Base-by-base conservation (phyloP, 108 stramenopile species). In the Cyclotella atomus region DNA sequence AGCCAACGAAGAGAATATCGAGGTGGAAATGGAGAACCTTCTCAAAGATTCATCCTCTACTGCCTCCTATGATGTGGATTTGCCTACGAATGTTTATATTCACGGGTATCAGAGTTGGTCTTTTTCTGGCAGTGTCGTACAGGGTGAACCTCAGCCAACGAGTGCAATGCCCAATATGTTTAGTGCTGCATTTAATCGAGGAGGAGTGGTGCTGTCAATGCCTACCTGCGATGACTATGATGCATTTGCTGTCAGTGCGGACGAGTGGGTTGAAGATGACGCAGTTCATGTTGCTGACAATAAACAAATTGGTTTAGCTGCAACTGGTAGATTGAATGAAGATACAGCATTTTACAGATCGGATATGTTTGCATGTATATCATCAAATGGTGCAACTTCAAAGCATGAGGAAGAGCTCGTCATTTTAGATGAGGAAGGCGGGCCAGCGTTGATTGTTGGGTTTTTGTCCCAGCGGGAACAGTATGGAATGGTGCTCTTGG, bases 101-200 rank as follows among this genome's bases (percentile, higher is more conserved):
- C 81, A 95, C 65, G 94, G 94, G 25, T 95, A 89, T 77, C 94
- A 95, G 68, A 84, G 83, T 60, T 95, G 94, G 94, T 89, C 88
- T 1, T 95, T 88, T 79, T 68, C 90, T 28, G 94, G 94, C 50
- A 82, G 84, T 44, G 77, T 95, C 21, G 77, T 75, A 32, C 83
- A 84, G 67, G 94, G 94, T 52, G 76, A 89, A 15, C 44, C 65
- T 10, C 94, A 95, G 65, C 94, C 94, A 0, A 77, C 59, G 57
- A 71, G 84, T 59, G 94, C 94, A 49, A 84, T 95, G 88, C 90
- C 90, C 0, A 67, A 86, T 54, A 33, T 90, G n/a, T 86, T 88
- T 43, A 86, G 85, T 47, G 66, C 57, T 17, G 94, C 94, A 14
- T 95, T 95, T 74, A 92, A 91, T 65, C 65, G 69, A 25, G 94